Evolutionary conservation across 2,329 filamentous ascomycete genomes (phyloP).

Genomic region (Fusarium paranaense): DNA sequence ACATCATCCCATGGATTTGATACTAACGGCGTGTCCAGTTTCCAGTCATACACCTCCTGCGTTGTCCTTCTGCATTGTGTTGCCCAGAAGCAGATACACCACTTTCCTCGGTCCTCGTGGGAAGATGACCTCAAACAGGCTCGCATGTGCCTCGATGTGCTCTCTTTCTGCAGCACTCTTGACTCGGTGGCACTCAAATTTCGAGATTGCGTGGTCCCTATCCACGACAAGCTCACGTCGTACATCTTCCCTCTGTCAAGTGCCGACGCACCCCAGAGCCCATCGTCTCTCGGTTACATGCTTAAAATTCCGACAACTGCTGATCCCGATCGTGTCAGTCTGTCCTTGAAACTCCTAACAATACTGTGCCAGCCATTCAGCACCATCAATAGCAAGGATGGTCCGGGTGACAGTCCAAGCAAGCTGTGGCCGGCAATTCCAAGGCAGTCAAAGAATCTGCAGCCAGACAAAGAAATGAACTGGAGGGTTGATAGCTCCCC

Average conservation of each 20-base stretch:
- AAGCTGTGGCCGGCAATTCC: background rate
- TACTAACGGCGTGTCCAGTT: background rate
- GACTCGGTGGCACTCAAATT: background rate
- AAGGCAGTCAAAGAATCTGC: background rate
- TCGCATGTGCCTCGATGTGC: background rate
- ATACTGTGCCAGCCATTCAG: background rate
- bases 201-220: background rate
- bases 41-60: background rate
- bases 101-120: background rate
- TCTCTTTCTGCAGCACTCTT: background rate
- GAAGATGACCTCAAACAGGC: background rate
- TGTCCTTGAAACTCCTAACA: background rate
- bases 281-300: background rate
- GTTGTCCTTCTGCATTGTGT: background rate
- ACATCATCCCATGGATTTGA: background rate
- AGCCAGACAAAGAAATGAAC: background rate
- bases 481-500: background rate
- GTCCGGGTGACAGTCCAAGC: background rate
- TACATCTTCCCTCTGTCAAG: background rate
- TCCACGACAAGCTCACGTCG: background rate
- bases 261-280: background rate
- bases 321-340: background rate
- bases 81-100: background rate
- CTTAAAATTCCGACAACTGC: background rate
- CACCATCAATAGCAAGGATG: background rate